phyloP scores from a whole-genome alignment of 345 rosid genomes.

The Citrus cavaleriei region DNA sequence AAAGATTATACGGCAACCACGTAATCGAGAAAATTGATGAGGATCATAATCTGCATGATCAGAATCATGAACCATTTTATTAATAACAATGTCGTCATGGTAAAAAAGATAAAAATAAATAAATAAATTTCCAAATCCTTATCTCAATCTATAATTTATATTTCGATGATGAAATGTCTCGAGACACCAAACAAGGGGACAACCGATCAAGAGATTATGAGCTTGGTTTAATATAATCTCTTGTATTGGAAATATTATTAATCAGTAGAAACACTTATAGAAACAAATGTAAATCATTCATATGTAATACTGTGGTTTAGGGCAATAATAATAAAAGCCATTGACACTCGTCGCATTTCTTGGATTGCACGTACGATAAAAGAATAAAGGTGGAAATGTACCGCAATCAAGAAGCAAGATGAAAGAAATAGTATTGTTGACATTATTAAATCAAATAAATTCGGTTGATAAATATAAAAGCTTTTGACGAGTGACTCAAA shows the following conservation, averaged over 20 bases:
- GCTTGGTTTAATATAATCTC: neutral
- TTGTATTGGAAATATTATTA: neutral
- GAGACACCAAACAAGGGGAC: slow-evolving; percentile 25
- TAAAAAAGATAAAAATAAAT: neutral
- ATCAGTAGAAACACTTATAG: neutral
- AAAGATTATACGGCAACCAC: slow-evolving; percentile 7
- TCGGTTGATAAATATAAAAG: slow-evolving; percentile 17
- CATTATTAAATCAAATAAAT: neutral
- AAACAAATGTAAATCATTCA: neutral
- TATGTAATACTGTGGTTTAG: neutral
- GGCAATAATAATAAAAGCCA: neutral
- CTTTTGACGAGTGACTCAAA: slow-evolving; percentile 25
- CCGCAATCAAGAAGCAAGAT: slow-evolving; percentile 2
- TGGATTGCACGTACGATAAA: neutral
- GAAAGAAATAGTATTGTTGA: neutral
- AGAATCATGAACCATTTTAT: neutral
- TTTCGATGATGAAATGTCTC: slow-evolving; percentile 8
- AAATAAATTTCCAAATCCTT: slow-evolving; percentile 2
- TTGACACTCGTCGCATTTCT: neutral
- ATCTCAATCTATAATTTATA: neutral
- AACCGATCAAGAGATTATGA: slow-evolving; percentile 16
- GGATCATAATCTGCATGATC: slow-evolving; percentile 13
- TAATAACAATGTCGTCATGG: slow-evolving; percentile 11
- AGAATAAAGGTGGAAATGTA: neutral
- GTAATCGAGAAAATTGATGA: slow-evolving; percentile 12